These are phyloP conservation scores for Barnettozyma siamensis DNA, from an alignment of 805 yeast genomes.

Conservation along the genomic window DNA sequence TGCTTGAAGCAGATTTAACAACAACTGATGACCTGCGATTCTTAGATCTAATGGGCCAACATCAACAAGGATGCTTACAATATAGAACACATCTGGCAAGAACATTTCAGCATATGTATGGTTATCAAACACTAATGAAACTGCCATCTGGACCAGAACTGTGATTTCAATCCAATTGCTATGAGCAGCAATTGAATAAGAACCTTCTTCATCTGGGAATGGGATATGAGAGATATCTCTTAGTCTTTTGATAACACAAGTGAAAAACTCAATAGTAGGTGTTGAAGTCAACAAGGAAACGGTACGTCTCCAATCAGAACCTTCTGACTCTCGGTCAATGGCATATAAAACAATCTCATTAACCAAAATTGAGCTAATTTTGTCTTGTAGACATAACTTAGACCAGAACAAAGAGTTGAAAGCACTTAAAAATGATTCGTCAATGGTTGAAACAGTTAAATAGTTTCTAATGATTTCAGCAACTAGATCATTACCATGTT, in stretches of 20 bases:
- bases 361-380: constrained; percentile 50
- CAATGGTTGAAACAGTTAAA: constrained; percentile 49
- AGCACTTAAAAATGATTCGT: constrained; percentile 42
- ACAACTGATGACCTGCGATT: constrained; percentile 49
- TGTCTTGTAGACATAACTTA: constrained; percentile 53
- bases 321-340: constrained; percentile 72
- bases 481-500: constrained; percentile 54
- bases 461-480: constrained; percentile 57
- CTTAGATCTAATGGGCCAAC: constrained; percentile 53
- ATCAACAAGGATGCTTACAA: constrained; percentile 54
- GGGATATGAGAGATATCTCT: constrained; percentile 48
- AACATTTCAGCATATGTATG: constrained; percentile 53
- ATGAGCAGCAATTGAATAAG: constrained; percentile 43
- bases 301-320: constrained; percentile 58
- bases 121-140: constrained; percentile 67
- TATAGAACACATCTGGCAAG: constrained; percentile 65
- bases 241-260: constrained; percentile 53
- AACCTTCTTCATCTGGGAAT: constrained; percentile 34
- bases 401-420: constrained; percentile 65
- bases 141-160: constrained; percentile 57
- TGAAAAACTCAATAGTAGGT: constrained; percentile 71
- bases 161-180: constrained; percentile 67
- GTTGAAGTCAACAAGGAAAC: constrained; percentile 55
- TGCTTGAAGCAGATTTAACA: constrained; percentile 66
- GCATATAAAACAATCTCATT: constrained; percentile 74